Evolutionary conservation across 1,139 yeast species (phyloP), one percentile per base, ranked within the genome.

Genomic region (Protomyces inundatus): DNA sequence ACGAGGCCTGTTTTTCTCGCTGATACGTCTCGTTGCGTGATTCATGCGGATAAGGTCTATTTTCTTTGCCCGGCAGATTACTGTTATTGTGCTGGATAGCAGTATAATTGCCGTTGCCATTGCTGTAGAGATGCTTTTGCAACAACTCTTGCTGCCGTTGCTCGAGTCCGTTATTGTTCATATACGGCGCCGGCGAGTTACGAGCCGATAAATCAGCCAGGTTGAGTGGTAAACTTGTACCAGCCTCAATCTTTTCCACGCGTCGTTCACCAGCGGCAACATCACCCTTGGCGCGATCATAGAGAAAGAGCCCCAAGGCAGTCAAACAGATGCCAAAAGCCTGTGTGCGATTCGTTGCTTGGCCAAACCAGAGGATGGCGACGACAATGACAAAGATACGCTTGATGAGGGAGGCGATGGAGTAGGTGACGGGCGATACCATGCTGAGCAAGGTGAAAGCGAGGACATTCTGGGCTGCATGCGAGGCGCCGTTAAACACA

Each of bases 401-500:
- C 74, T 91, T 91, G 75, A 90, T 77, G 66, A 91, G 84, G 72
- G 88, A 88, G 52, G 97, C 97, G 71, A 91, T 89, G 50, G 96
- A 87, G 76, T 91, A 91, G 68, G 91, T 88, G 57, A 91, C 93
- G 0, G 98, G 95, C 12, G 91, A 83, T 40, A 91, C 83, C 74
- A 84, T 77, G 7, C 97, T 97, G 70, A 91, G 82, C 57, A 91
- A 83, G 75, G 90, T 96, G 76, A 91, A 91, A 40, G 97, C 97
- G 65, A 90, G 77, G 72, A 91, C 78, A 58, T 95, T 87, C 76
- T 91, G 98, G 65, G 85, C 74, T 71, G 90, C 91, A 76, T 91
- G 98, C 12, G 90, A 81, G 3, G 85, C 68, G 5, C 97, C 97
- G 74, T 91, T 78, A 39, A 58, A 58, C 35, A 58, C 53, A 14